Percentiles rank a stretch among this genome's conserved stretches.
Evolutionary conservation across 768 basidiomycete species (phyloP).

Genomic region (Cyathus striatus): DNA sequence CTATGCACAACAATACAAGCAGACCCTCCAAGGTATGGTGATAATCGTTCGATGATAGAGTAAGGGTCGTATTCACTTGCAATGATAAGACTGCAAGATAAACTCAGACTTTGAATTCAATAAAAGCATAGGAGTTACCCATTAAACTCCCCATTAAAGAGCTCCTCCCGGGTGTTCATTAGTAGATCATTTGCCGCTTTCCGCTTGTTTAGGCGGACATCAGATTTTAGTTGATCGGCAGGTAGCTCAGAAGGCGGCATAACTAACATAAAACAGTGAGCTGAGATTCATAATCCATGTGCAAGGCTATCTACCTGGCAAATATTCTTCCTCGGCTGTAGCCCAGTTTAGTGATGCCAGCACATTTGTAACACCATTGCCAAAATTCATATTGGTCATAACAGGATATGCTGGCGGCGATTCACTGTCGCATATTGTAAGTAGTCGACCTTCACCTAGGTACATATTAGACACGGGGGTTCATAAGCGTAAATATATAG

Average conservation of each 20-base stretch:
- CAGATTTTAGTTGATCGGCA: slow-evolving; percentile 57
- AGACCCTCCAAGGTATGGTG: slow-evolving; percentile 79
- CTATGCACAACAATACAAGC: slow-evolving; percentile 84
- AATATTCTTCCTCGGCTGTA: slow-evolving; percentile 73
- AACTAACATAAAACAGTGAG: no score
- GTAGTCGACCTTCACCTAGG: slow-evolving; percentile 71
- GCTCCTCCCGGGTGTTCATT: slow-evolving; percentile 63
- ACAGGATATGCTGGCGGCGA: slow-evolving; percentile 91
- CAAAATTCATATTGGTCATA: slow-evolving; percentile 82
- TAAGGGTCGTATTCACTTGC: slow-evolving; percentile 83
- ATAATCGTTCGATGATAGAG: slow-evolving; percentile 70
- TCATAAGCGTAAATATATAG: slow-evolving; percentile 1
- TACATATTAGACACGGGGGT: slow-evolving; percentile 3
- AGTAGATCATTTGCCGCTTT: slow-evolving; percentile 64
- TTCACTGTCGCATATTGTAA: slow-evolving; percentile 85
- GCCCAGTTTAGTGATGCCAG: slow-evolving; percentile 86
- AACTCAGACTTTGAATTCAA: background rate
- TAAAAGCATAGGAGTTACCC: slow-evolving; percentile 40
- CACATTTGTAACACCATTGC: slow-evolving; percentile 44
- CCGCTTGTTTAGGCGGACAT: slow-evolving; percentile 69
- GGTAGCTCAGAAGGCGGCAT: slow-evolving; percentile 55
- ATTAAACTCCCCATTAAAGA: slow-evolving; percentile 87
- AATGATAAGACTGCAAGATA: slow-evolving; percentile 56
- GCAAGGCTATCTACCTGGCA: slow-evolving; percentile 58
- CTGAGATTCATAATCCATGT: no score